Base-by-base conservation (phyloP, 2,329 filamentous ascomycete species). In the Tolypocladium inflatum region DNA sequence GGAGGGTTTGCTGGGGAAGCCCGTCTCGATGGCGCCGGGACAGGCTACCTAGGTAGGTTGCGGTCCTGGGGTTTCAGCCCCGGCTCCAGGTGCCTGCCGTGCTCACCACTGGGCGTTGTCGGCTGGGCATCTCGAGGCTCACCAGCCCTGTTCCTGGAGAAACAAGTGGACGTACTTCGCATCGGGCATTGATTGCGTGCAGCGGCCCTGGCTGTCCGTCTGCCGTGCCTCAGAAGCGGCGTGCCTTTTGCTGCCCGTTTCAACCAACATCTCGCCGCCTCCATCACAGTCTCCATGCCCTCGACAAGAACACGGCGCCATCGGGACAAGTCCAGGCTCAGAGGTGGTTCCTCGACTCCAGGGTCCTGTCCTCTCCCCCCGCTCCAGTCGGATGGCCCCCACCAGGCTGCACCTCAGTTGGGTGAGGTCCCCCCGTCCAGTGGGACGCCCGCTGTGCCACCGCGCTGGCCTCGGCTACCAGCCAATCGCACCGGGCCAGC, bases 401-500 rank as follows among this genome's bases (percentile, higher is more conserved):
- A 45, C 43, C 43, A 26, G 21, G 43, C 43, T 45, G 43, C 43
- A 45, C 21, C 10, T 23, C 10, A 13, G 15, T 17, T 5, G 6
- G 17, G 39, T n/a, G 19, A 42, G 43, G 23, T 15, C n/a, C n/a
- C n/a, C n/a, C n/a, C n/a, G n/a, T n/a, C 43, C 43, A 48, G 45
- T 48, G 23, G 17, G 30, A 17, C 43, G 23, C 13, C 26, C 26
- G 26, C 26, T 30, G 26, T 30, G 26, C 26, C 26, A 30, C 23
- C 13, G 43, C 30, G 45, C 26, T n/a, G 45, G 55, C 57, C 59
- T 68, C 63, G 64, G 62, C 67, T 67, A 66, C 56, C 43, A 37
- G 39, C 68, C 68, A 71, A 71, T 70, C 54, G 62, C 37, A 55
- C 30, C 35, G 42, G 11, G 19, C 19, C 45, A 30, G 11, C 9